Evolutionary conservation across 768 basidiomycete genomes (phyloP).

Genomic region (Calvatia gigantea): DNA sequence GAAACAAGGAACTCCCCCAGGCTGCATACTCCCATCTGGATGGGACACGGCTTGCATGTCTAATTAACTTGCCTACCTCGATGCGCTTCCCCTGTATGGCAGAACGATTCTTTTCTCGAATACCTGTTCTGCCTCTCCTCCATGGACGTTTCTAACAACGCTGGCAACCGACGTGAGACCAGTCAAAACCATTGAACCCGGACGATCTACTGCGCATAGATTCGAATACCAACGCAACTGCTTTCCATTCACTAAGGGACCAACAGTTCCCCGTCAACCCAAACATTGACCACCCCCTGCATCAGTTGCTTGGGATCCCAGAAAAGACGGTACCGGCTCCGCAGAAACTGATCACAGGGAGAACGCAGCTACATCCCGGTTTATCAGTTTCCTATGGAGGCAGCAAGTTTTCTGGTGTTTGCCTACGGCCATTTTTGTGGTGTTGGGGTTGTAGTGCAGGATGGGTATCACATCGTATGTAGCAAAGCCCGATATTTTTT

Average conservation of each 20-base stretch:
- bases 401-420: neutral
- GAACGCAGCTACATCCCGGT: neutral
- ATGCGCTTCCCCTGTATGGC: slow-evolving; percentile 20
- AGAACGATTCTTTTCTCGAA: slow-evolving; percentile 22
- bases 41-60: slow-evolving; percentile 25
- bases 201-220: neutral
- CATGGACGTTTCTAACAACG: no score
- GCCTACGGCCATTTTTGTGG: neutral
- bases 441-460: neutral
- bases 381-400: neutral
- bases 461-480: no score
- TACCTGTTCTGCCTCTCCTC: slow-evolving; percentile 18
- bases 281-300: neutral
- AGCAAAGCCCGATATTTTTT: no score
- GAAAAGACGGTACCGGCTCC: no score
- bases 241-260: neutral
- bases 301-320: neutral
- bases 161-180: neutral
- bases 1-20: slow-evolving; percentile 28
- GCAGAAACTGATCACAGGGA: neutral
- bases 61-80: slow-evolving; percentile 25
- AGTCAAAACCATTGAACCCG: neutral
- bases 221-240: no score
- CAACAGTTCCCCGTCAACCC: neutral
- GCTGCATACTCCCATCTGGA: slow-evolving; percentile 20